phyloP scores from a whole-genome alignment of 192 early-diverging fungal genomes.

The Physocladia obscura region DNA sequence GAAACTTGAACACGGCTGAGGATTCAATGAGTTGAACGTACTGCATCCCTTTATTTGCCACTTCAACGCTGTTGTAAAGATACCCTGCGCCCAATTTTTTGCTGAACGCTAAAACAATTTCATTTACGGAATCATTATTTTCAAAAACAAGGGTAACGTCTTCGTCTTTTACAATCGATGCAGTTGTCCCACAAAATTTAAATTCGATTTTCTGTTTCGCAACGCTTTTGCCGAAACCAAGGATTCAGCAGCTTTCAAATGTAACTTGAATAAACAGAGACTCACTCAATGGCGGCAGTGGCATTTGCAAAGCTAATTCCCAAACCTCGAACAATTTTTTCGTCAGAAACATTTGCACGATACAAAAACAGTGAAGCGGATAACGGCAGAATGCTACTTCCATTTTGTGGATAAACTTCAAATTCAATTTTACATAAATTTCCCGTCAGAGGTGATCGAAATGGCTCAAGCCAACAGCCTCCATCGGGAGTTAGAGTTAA shows the following conservation, averaged over 20 bases:
- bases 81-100: background rate
- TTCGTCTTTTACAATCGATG: background rate
- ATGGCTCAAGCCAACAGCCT: constrained; percentile 10
- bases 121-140: background rate
- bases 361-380: background rate
- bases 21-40: background rate
- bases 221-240: background rate
- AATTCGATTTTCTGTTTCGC: background rate
- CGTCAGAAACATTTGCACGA: background rate
- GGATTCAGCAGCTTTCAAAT: background rate
- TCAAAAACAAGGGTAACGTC: background rate
- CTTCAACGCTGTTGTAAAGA: background rate
- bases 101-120: constrained; percentile 1
- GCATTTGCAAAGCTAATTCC: background rate
- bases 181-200: background rate
- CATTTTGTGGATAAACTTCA: background rate
- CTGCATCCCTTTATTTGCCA: too few relatives aligned
- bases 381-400: background rate
- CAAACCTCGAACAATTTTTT: background rate
- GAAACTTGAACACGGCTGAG: background rate
- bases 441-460: background rate
- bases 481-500: background rate
- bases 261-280: background rate
- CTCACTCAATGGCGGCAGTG: background rate
- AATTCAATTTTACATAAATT: background rate